Evolutionary conservation across 2,329 filamentous ascomycete species (phyloP).

Genomic region (Neofusicoccum laricinum): DNA sequence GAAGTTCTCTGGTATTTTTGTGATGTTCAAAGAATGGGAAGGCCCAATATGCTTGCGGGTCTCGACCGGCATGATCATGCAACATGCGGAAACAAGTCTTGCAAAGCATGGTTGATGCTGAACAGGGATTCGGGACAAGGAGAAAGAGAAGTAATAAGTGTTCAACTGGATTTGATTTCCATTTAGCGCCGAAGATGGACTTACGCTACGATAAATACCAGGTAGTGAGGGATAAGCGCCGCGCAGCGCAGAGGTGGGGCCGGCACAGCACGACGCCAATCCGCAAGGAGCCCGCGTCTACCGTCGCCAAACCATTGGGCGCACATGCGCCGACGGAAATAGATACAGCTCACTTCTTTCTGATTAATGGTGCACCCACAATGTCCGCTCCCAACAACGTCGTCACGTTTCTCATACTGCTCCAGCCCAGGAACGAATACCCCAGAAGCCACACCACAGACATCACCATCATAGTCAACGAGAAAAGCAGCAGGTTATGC

Average conservation of each 20-base stretch:
- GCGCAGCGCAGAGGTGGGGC: not conserved
- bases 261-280: not conserved
- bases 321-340: not conserved
- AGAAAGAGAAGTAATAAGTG: not conserved
- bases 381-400: too few species aligned
- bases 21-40: slow-evolving; percentile 20
- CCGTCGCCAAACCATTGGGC: not conserved
- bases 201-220: not conserved
- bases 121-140: not conserved
- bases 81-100: slow-evolving; percentile 18
- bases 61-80: slow-evolving; percentile 11
- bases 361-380: too few species aligned
- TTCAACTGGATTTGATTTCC: not conserved
- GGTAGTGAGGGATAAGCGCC: not conserved
- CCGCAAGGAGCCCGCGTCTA: not conserved
- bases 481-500: too few species aligned
- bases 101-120: slow-evolving; percentile 13
- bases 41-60: too few species aligned
- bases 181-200: not conserved
- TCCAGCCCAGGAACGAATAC: too few species aligned
- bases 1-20: not conserved
- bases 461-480: too few species aligned
- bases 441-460: too few species aligned
- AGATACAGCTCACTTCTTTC: not conserved
- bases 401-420: too few species aligned